Base-by-base conservation (phyloP, 75 land plant species). In the Isoetes taiwanensis region DNA sequence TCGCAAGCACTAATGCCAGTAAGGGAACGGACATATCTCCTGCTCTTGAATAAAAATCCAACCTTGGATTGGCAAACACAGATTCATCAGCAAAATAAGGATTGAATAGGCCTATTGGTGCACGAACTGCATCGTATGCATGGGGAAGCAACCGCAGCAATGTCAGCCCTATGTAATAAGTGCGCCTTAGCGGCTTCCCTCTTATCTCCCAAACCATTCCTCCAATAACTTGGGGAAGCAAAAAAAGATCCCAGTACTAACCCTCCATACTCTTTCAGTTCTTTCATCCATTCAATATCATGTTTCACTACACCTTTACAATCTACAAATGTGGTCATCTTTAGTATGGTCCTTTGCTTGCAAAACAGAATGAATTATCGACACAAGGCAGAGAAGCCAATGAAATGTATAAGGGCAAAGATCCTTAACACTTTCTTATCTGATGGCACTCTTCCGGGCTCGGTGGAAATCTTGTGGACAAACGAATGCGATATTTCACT, bases 161-260 rank as follows among this genome's bases (percentile, higher is more conserved):
- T 41, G 89, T 84, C 28, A 84, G 57, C 6, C 89, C 89, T 29
- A 81, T 34, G 34, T 72, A 81, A 54, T 78, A 84, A 1, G 65
- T 26, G 16, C 64, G 72, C 29, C 75, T 62, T 2, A 83, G 68
- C 3, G 84, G 84, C 43, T 74, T 78, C 21, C 76, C 40, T 24
- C 69, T 43, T 16, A 74, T 59, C 34, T 68, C 64, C 83, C 86
- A 82, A 6, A 82, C 2, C 23, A 55, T 8, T 39, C 76, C 76
- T 19, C 79, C 86, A 29, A 79, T 59, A 14, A 82, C 64, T 41
- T 81, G 89, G 34, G 85, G 89, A 33, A 81, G 73, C 35, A 84
- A 59, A 72, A 78, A 84, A 35, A 81, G 69, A 62, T 81, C 89
- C 64, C n/a, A 81, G 81, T 30, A 81, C 74, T 28, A 84, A 66